phyloP scores from a whole-genome alignment of 164 flowering plant species.

The Dillenia turbinata region DNA sequence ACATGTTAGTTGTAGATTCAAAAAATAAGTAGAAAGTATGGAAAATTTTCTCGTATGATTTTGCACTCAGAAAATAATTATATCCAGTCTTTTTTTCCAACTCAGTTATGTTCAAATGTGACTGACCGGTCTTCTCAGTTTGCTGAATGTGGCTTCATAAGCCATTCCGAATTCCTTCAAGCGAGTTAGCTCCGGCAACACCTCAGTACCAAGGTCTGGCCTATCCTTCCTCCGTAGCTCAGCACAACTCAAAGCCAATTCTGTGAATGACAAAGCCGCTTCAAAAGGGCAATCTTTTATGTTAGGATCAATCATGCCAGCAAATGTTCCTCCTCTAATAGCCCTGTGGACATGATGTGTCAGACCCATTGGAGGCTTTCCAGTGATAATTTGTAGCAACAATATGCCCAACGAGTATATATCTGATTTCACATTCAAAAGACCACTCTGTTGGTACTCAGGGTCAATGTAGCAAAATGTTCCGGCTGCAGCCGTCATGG shows the following conservation, averaged over 20 bases:
- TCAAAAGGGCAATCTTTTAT: conserved; percentile 51
- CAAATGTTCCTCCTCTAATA: conserved; percentile 32
- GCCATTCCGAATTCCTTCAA: conserved; percentile 25
- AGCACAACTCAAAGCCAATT: conserved; percentile 41
- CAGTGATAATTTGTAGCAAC: conserved; percentile 48
- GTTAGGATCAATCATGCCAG: conserved; percentile 39
- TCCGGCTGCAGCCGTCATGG: conserved; percentile 57
- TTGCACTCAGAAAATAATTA: too few species aligned
- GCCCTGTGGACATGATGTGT: conserved; percentile 39
- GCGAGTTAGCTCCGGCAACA: conserved; percentile 46
- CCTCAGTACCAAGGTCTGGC: conserved; percentile 37
- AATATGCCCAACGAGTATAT: conserved; percentile 51
- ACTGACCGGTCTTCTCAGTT: too few species aligned
- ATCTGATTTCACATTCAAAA: conserved; percentile 53
- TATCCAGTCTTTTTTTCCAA: too few species aligned
- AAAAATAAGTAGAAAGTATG: too few species aligned
- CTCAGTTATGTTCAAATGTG: too few species aligned
- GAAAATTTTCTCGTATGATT: too few species aligned
- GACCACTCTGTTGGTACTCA: conserved; percentile 60
- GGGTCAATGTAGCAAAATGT: conserved; percentile 70
- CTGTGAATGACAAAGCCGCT: conserved; percentile 36
- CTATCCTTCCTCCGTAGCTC: conserved; percentile 58
- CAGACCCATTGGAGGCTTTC: conserved; percentile 48
- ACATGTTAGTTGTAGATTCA: too few species aligned
- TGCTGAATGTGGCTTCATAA: conserved; percentile 1